Conservation (phyloP, 495 filamentous ascomycete species). For the Neurospora terricola region DNA sequence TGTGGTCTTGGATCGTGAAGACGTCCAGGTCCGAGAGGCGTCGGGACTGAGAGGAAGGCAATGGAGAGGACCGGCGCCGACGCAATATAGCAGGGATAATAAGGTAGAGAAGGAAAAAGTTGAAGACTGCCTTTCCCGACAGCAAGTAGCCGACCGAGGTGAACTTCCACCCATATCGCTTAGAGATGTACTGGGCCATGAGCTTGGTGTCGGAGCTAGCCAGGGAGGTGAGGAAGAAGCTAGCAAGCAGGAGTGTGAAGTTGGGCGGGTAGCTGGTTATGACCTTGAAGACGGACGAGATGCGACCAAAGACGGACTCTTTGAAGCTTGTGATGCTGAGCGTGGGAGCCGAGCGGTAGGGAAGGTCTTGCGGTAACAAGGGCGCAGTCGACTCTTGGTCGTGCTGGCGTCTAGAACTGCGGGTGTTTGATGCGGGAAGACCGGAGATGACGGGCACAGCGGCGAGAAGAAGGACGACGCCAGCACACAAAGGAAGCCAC, state of each 20-base stretch:
- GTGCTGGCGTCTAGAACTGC: neutral
- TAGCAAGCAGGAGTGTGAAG: constrained; percentile 25
- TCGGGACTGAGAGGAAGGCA: neutral
- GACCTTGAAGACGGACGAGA: constrained; percentile 15
- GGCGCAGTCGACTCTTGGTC: constrained; percentile 12
- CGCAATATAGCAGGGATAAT: constrained; percentile 27
- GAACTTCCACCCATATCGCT: constrained; percentile 31
- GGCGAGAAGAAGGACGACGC: constrained; percentile 26
- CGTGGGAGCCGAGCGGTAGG: neutral
- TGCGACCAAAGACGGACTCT: constrained; percentile 11
- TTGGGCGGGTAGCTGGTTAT: constrained; percentile 21
- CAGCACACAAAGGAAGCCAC: constrained; percentile 32
- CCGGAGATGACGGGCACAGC: constrained; percentile 22
- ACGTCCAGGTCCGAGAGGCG: neutral
- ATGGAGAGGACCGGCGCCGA: neutral
- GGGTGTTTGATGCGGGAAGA: neutral
- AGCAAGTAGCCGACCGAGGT: constrained; percentile 33
- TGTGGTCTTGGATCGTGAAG: neutral
- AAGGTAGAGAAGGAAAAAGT: constrained; percentile 29
- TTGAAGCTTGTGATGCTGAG: neutral
- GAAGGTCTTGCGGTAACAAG: neutral
- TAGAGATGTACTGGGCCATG: constrained; percentile 35
- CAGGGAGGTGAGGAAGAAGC: constrained; percentile 34
- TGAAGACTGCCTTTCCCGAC: constrained; percentile 33
- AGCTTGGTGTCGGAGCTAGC: constrained; percentile 38